Evolutionary conservation across 2,329 filamentous ascomycete species (phyloP), one percentile per base, ranked within the genome.

Genomic region (Aspergillus pseudotamarii): DNA sequence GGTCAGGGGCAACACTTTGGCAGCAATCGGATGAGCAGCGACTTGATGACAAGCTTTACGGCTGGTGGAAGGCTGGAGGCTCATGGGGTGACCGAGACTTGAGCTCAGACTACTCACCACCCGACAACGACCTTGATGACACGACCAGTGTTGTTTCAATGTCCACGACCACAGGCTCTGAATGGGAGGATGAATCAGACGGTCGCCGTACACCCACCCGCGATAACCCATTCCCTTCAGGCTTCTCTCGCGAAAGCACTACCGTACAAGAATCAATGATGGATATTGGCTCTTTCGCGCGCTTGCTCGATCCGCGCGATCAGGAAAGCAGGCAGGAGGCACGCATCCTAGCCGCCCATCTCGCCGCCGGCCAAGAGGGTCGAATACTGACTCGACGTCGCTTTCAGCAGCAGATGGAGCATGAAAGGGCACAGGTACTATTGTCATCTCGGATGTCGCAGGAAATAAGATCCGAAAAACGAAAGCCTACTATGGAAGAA

Each of bases 21-120:
- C 77, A 78, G 55, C 74, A 80, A 19, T 67, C 81, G 8, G 80
- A 88, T 46, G 91, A 95, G 69, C 85, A 86, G 32, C 86, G 87
- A 45, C 81, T 97, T 2, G 90, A 94, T 67, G 84, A 85, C 2
- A 89, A 88, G 63, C 80, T 97, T 1, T 98, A 97, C 75, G 83
- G 83, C 34, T 95, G 94, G 87, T 98, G 93, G 91, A 88, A 91
- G 58, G 83, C 84, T 59, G 93, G 92, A 23, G 93, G 92, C 9
- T 91, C 91, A 81, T 97, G 93, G 89, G 94, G 94, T 1, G 89
- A 89, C 19, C 83, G 89, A 36, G 94, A 98, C 74, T 83, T 84
- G 6, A 97, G 92, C 72, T 91, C 91, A 32, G 91, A 94, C 66
- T 98, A 94, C 75, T 76, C 82, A 36, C 89, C 89, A 0, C 71